A percentile compares a stretch with the other conserved stretches of the same genome.
phyloP scores from a whole-genome alignment of 805 yeast genomes.

The Nakazawaea ishiwadae region DNA sequence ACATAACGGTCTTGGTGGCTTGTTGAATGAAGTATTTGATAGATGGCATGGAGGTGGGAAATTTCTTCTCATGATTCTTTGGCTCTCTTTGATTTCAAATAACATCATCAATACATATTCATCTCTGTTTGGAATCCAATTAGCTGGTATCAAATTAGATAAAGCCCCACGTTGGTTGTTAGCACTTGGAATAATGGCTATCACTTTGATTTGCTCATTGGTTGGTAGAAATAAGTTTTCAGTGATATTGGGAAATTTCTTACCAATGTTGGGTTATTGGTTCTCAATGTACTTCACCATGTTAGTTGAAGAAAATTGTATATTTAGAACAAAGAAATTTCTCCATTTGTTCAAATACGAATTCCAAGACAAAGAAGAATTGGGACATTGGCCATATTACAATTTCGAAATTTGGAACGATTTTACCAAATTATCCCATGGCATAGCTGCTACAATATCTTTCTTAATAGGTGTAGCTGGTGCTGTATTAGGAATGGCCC shows the following conservation, averaged over 20 bases:
- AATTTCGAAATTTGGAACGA: constrained; percentile 77
- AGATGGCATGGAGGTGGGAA: constrained; percentile 79
- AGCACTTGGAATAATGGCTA: constrained; percentile 56
- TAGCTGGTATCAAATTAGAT: constrained; percentile 50
- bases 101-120: constrained; percentile 79
- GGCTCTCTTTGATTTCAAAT: constrained; percentile 74
- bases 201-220: constrained; percentile 66
- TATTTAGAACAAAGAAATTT: constrained; percentile 54
- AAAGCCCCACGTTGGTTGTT: constrained; percentile 76
- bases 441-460: constrained; percentile 64
- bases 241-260: constrained; percentile 68
- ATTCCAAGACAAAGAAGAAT: constrained; percentile 23
- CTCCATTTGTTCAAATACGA: constrained; percentile 40
- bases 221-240: constrained; percentile 74
- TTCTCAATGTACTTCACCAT: constrained; percentile 73
- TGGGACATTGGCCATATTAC: constrained; percentile 35
- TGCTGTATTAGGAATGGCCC: constrained; percentile 85
- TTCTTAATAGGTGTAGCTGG: constrained; percentile 73
- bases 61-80: constrained; percentile 63
- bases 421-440: constrained; percentile 52
- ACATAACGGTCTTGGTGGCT: constrained; percentile 68
- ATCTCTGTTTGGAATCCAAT: constrained; percentile 74
- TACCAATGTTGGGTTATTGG: constrained; percentile 94
- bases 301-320: constrained; percentile 63
- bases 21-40: constrained; percentile 56